Evolutionary conservation across 2,329 filamentous ascomycete genomes (phyloP).

Genomic region (Cylindrodendrum hubeiense): DNA sequence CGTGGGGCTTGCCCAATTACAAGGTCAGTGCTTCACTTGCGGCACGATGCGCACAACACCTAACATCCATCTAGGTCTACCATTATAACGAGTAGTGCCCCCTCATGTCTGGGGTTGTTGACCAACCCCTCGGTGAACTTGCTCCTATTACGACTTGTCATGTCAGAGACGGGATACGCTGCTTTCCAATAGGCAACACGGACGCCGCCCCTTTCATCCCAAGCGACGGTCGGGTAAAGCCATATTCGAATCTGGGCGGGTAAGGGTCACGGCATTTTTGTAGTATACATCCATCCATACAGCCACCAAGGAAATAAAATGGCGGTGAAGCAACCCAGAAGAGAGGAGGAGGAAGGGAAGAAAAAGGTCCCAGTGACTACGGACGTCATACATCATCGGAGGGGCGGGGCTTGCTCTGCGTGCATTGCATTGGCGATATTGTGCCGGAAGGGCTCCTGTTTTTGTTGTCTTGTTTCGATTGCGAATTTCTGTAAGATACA

Average conservation of each 20-base stretch:
- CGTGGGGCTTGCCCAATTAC: slow-evolving; percentile 95
- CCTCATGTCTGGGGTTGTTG: slow-evolving; percentile 13
- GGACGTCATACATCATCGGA: slow-evolving; percentile 15
- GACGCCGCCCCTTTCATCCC: slow-evolving; percentile 10
- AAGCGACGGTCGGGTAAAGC: slow-evolving; percentile 25
- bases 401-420: slow-evolving; percentile 2
- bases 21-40: slow-evolving; percentile 71
- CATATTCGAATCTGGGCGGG: slow-evolving; percentile 38
- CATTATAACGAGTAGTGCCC: slow-evolving; percentile 84
- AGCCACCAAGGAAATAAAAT: slow-evolving; percentile 18
- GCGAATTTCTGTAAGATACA: slow-evolving; percentile 18
- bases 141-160: slow-evolving; percentile 32
- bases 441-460: not conserved
- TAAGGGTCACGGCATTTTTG: slow-evolving; percentile 42
- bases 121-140: slow-evolving; percentile 19
- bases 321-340: slow-evolving; percentile 3
- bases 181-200: slow-evolving; percentile 11
- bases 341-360: not conserved
- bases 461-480: slow-evolving; percentile 8
- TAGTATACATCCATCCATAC: slow-evolving; percentile 34
- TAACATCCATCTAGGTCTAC: slow-evolving; percentile 72
- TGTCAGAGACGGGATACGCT: slow-evolving; percentile 22
- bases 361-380: slow-evolving; percentile 2
- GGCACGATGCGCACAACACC: not conserved
- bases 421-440: slow-evolving; percentile 7